Evolutionary conservation across 106 monocot genomes (phyloP).

Genomic region (Acorus gramineus): DNA sequence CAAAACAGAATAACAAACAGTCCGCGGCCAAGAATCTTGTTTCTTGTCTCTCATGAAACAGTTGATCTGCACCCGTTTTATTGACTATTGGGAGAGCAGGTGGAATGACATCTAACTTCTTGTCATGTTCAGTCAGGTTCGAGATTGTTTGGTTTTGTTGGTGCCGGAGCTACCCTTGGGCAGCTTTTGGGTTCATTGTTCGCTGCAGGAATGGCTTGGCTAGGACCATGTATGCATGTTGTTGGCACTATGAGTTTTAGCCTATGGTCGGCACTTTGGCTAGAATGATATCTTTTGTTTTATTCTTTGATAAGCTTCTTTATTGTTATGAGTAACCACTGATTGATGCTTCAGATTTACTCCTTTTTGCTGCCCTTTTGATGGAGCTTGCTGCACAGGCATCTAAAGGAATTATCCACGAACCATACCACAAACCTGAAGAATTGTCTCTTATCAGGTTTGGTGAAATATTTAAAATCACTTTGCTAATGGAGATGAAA

Average conservation of each 20-base stretch:
- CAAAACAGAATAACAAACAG: too few relatives aligned
- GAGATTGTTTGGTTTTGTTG: constrained; percentile 97
- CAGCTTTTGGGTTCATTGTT: constrained; percentile 93
- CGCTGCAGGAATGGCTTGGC: constrained; percentile 91
- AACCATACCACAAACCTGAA: constrained; percentile 21
- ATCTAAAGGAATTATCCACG: constrained; percentile 76
- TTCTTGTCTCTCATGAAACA: too few relatives aligned
- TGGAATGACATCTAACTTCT: constrained; percentile 12
- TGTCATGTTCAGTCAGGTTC: constrained; percentile 85
- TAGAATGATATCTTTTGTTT: too few relatives aligned
- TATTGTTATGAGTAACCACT: background rate
- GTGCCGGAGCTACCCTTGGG: constrained; percentile 96
- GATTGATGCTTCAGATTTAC: constrained; percentile 40
- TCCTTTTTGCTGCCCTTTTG: constrained; percentile 73
- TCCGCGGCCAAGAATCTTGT: too few relatives aligned
- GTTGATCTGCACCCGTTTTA: too few relatives aligned
- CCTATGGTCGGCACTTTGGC: too few relatives aligned
- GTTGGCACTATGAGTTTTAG: too few relatives aligned
- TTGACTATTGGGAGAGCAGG: too few relatives aligned
- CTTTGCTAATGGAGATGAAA: too few relatives aligned
- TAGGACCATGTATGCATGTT: constrained; percentile 77
- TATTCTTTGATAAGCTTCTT: too few relatives aligned
- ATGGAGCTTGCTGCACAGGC: constrained; percentile 93
- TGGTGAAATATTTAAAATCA: background rate
- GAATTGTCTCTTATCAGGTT: constrained; percentile 61